phyloP scores from a whole-genome alignment of 148 eudicot genomes.

The Nyssa sinensis region DNA sequence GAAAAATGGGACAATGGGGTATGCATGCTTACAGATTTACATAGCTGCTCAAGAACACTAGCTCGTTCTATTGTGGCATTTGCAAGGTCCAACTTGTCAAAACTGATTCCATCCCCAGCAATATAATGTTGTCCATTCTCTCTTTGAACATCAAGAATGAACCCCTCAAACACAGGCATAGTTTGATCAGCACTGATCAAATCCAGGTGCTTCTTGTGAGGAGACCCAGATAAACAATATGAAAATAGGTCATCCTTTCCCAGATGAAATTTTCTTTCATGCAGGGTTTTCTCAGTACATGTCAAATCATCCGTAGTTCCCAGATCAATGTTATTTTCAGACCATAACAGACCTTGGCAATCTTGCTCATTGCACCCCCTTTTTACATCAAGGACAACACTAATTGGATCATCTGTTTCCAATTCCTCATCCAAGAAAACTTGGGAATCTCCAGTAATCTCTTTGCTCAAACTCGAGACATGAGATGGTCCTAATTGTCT shows the following conservation, averaged over 20 bases:
- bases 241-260: slow-evolving; percentile 18
- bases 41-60: slow-evolving; percentile 53
- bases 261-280: slow-evolving; percentile 22
- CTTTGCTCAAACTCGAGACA: slow-evolving; percentile 25
- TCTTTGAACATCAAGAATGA: slow-evolving; percentile 35
- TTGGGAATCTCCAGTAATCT: slow-evolving; percentile 22
- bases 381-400: slow-evolving; percentile 18
- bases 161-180: slow-evolving; percentile 65
- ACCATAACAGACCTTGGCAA: slow-evolving; percentile 6
- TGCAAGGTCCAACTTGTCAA: slow-evolving; percentile 36
- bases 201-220: slow-evolving; percentile 34
- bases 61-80: slow-evolving; percentile 45
- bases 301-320: slow-evolving; percentile 20
- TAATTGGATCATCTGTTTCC: slow-evolving; percentile 12
- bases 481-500: slow-evolving; percentile 19
- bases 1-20: slow-evolving; percentile 58
- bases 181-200: slow-evolving; percentile 41
- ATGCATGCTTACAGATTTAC: slow-evolving; percentile 50
- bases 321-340: slow-evolving; percentile 15
- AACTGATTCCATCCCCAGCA: slow-evolving; percentile 28
- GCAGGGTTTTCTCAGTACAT: slow-evolving; percentile 16
- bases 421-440: slow-evolving; percentile 26
- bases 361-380: slow-evolving; percentile 15
- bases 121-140: slow-evolving; percentile 26
- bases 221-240: slow-evolving; percentile 35